phyloP scores from a whole-genome alignment of 2,329 filamentous ascomycete genomes.

The Nemania abortiva region DNA sequence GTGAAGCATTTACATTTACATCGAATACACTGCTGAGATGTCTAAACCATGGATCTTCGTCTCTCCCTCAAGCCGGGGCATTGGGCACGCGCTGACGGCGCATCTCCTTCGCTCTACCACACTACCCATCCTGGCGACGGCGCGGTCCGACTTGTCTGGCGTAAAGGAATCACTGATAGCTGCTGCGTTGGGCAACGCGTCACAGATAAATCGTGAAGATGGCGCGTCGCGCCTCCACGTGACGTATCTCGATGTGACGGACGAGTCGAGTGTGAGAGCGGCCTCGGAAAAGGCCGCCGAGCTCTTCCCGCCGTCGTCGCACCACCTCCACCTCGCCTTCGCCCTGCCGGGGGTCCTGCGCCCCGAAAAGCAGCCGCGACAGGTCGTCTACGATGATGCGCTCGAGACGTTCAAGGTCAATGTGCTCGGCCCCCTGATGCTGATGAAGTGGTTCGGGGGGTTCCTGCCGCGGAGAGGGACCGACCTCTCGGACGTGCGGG shows the following conservation, averaged over 20 bases:
- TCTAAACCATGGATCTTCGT: constrained; percentile 65
- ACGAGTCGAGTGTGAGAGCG: constrained; percentile 72
- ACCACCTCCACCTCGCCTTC: constrained; percentile 77
- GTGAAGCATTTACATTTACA: background rate
- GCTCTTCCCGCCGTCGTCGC: constrained; percentile 62
- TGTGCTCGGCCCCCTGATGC: constrained; percentile 77
- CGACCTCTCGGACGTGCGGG: constrained; percentile 43
- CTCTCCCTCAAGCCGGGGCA: constrained; percentile 62
- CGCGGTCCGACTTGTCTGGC: constrained; percentile 54
- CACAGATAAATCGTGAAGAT: constrained; percentile 34
- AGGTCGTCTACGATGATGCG: constrained; percentile 71
- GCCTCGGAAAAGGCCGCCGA: constrained; percentile 64
- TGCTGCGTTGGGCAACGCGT: constrained; percentile 42
- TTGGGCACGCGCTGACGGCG: constrained; percentile 62
- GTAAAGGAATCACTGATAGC: constrained; percentile 53
- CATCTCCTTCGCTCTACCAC: constrained; percentile 62
- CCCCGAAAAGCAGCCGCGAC: constrained; percentile 76
- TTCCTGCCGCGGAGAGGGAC: constrained; percentile 74
- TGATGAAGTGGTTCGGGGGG: constrained; percentile 79
- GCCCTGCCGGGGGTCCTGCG: constrained; percentile 78
- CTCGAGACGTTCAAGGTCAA: constrained; percentile 81
- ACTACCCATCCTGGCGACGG: constrained; percentile 62
- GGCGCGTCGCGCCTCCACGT: constrained; percentile 55
- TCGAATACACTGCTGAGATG: constrained; percentile 48
- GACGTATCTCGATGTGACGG: constrained; percentile 60